Evolutionary conservation across 2,329 filamentous ascomycete genomes (phyloP), one percentile per base, ranked within the genome.

Genomic region (Aureobasidium zeae): DNA sequence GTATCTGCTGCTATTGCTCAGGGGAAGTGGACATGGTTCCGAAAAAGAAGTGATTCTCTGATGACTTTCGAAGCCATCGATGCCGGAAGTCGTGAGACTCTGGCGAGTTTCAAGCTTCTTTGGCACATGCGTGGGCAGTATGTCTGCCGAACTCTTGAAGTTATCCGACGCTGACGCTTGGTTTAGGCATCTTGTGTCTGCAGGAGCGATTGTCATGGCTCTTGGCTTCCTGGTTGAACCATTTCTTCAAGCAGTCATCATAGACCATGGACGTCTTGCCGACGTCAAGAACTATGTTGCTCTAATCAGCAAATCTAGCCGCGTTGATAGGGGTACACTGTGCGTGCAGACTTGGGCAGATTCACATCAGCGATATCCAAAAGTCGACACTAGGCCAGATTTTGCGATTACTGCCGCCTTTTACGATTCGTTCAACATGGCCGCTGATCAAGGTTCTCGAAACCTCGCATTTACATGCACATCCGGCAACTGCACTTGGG

Each of bases 11-110:
- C 41, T 21, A 21, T 44, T 12, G 31, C 30, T 17, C 41, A 44
- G 11, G 41, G 41, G 2, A 44, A 44, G 19, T 44, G 41, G 41
- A 44, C 24, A 24, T 44, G 41, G 41, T 44, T 30, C n/a, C 6
- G 22, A 11, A 44, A 35, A 11, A 15, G 31, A 24, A 7, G 3
- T n/a, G 12, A 17, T 17, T 5, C 41, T 13, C 5, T 44, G 2
- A 21, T 3, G 8, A 44, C 31, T 4, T 44, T 44, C 19, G 24
- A 44, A 3, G 17, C 31, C 2, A 44, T 44, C n/a, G 31, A 44
- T 21, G 17, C 30, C 22, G 41, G 21, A 3, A 44, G 41, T 22
- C 41, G 31, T 11, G 41, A 29, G 4, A 28, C 31, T 8, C n/a
- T 34, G 4, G 41, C 17, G 2, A 44, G 41, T 17, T 28, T 35